Percentiles rank a stretch among this genome's conserved stretches.
Evolutionary conservation across 495 filamentous ascomycete species (phyloP).

Genomic region (Geopyxis carbonaria): DNA sequence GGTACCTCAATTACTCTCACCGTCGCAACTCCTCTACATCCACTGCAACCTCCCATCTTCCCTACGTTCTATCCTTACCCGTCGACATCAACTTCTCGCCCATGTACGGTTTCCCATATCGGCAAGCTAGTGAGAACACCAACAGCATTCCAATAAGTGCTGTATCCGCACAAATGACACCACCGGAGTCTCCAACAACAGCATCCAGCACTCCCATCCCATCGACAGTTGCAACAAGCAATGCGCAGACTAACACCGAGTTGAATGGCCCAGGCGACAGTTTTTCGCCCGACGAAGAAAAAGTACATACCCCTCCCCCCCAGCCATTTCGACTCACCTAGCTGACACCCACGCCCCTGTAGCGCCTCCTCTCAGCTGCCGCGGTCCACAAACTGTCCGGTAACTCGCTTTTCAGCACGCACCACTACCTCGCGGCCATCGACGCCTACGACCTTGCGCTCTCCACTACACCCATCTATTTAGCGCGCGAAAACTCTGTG

Average conservation of each 20-base stretch:
- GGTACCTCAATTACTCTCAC: no score
- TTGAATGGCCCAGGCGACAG: conserved; percentile 18
- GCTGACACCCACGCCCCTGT: conserved; percentile 1
- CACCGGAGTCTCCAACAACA: neutral
- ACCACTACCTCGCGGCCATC: conserved; percentile 68
- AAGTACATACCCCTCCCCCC: conserved; percentile 31
- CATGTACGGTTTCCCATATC: conserved; percentile 1
- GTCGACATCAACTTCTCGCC: no score
- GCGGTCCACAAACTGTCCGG: conserved; percentile 59
- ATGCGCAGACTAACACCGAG: neutral
- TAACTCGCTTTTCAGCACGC: conserved; percentile 56
- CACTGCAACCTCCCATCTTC: no score
- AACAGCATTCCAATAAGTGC: neutral
- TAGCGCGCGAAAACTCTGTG: conserved; percentile 79
- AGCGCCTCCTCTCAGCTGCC: conserved; percentile 56
- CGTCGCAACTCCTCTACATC: no score
- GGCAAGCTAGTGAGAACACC: no score
- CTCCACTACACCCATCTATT: conserved; percentile 64
- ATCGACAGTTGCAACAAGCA: neutral
- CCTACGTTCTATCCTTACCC: no score
- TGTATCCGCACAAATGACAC: neutral
- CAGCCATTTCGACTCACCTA: conserved; percentile 6
- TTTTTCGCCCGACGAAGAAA: conserved; percentile 64
- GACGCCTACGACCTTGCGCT: conserved; percentile 76
- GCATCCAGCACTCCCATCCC: neutral